These are phyloP conservation scores for Ustilago xerochloae DNA, from an alignment of 1,284 basidiomycete species.

Conservation along the genomic window DNA sequence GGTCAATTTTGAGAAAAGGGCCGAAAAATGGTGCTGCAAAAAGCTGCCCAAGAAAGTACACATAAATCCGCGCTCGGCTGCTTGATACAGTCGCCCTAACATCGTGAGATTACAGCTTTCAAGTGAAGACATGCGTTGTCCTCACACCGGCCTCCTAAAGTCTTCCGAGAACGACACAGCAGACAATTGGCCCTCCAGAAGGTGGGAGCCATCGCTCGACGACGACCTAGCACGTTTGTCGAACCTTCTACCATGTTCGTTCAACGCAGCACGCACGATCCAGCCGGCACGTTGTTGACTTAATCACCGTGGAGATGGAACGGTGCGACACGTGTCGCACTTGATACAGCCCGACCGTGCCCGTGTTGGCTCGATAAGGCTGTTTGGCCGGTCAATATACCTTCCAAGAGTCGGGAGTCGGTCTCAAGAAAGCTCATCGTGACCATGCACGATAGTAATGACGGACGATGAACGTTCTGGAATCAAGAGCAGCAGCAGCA, in stretches of 20 bases:
- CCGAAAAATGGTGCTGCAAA: too few species aligned
- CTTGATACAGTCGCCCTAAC: too few species aligned
- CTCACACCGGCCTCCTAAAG: too few species aligned
- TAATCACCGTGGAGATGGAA: not conserved
- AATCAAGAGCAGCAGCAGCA: not conserved
- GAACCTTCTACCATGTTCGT: not conserved
- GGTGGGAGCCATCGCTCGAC: not conserved
- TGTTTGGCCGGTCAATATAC: not conserved
- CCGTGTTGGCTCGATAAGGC: conserved; percentile 1
- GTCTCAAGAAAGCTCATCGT: not conserved
- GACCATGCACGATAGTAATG: not conserved
- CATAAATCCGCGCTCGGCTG: too few species aligned
- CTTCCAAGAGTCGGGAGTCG: not conserved
- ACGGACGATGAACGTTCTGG: not conserved
- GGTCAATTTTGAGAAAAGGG: too few species aligned
- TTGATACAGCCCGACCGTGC: not conserved
- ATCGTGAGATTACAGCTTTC: too few species aligned
- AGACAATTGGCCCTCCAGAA: too few species aligned
- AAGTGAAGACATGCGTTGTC: too few species aligned
- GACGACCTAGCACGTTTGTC: not conserved
- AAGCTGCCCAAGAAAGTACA: too few species aligned
- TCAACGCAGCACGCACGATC: not conserved
- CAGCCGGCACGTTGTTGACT: not conserved
- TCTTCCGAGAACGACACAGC: too few species aligned
- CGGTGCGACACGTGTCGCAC: too few species aligned